Base-by-base conservation (phyloP, 2,329 filamentous ascomycete genomes). In the Diaporthe vexans region DNA sequence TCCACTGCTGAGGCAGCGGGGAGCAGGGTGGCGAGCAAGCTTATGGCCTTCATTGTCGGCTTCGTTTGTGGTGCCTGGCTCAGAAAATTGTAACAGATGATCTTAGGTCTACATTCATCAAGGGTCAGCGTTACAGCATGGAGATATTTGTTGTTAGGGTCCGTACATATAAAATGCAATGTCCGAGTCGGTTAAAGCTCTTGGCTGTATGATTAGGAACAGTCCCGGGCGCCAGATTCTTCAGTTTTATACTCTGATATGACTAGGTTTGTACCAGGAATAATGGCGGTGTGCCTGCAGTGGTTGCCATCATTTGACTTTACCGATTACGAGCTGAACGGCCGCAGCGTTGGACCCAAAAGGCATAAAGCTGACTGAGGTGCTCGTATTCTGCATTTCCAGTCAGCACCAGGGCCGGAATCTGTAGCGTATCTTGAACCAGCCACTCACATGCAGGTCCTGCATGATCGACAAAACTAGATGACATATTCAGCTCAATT, bases 361-460 rank as follows among this genome's bases (percentile, higher is more conserved):
- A 24, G 29, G 21, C 33, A 54, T 54, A 37, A 68, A 68, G 63
- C 63, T 68, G 48, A 68, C 48, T 54, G 33, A 40, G 19, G 48
- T n/a, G 63, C 48, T 68, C 48, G 33, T 68, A 26, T 54, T 40
- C 8, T 17, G 8, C 15, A 11, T 37, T 13, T 0, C 10, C 63
- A 26, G 63, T 68, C 48, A 68, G 63, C 63, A 24, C n/a, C 63
- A 24, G n/a, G 19, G 48, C 29, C 6, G 15, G 48, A 68, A 40
- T 68, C 46, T 46, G 17, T 67, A 19, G 61, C 61, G 26, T 24
- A 51, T 24, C 26, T 35, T 8, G 13, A 46, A 37, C 40, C 6
- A 33, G 40, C 40, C 59, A 48, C 24, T 63, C 40, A 48, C 17
- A 48, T 46, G 5, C 40, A 33, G 15, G 21, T 19, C 15, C 48